phyloP scores from a whole-genome alignment of 805 yeast species.

The Lipomyces anomalus region DNA sequence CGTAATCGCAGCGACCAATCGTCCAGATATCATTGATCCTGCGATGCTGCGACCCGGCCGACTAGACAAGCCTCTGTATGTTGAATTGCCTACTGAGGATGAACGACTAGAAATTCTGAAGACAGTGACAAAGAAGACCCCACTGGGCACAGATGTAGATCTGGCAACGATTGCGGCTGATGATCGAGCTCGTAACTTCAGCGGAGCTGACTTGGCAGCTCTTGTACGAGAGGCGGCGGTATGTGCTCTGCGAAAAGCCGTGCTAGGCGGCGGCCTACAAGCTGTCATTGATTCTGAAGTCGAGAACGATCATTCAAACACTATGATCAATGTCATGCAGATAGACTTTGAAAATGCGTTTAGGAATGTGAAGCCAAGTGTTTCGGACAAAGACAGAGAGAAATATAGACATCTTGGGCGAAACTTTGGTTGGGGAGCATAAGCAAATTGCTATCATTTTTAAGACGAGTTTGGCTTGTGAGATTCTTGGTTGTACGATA shows the following conservation, averaged over 20 bases:
- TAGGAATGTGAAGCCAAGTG: slow-evolving; percentile 77
- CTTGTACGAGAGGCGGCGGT: slow-evolving; percentile 93
- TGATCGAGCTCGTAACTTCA: slow-evolving; percentile 77
- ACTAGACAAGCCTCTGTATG: slow-evolving; percentile 78
- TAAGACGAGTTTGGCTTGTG: too few relatives aligned
- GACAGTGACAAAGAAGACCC: slow-evolving; percentile 63
- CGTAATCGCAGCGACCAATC: slow-evolving; percentile 92
- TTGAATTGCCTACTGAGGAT: slow-evolving; percentile 70
- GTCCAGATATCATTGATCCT: slow-evolving; percentile 97
- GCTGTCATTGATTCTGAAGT: slow-evolving; percentile 25
- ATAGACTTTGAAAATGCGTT: slow-evolving; percentile 71
- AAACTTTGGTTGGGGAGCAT: slow-evolving; percentile 25
- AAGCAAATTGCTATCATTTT: not conserved
- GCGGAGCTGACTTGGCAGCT: slow-evolving; percentile 95
- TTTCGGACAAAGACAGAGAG: slow-evolving; percentile 51
- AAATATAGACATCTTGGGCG: slow-evolving; percentile 24
- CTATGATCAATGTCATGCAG: slow-evolving; percentile 53
- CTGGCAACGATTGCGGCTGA: slow-evolving; percentile 60
- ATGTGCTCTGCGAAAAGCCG: slow-evolving; percentile 60
- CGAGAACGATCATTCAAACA: slow-evolving; percentile 14
- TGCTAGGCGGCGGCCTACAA: slow-evolving; percentile 44
- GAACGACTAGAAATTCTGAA: slow-evolving; percentile 65
- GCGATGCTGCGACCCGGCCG: slow-evolving; percentile 98
- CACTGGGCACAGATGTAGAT: slow-evolving; percentile 59
- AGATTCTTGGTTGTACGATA: too few relatives aligned